phyloP scores from a whole-genome alignment of 2,329 filamentous ascomycete species.

The Huntiella moniliformis region DNA sequence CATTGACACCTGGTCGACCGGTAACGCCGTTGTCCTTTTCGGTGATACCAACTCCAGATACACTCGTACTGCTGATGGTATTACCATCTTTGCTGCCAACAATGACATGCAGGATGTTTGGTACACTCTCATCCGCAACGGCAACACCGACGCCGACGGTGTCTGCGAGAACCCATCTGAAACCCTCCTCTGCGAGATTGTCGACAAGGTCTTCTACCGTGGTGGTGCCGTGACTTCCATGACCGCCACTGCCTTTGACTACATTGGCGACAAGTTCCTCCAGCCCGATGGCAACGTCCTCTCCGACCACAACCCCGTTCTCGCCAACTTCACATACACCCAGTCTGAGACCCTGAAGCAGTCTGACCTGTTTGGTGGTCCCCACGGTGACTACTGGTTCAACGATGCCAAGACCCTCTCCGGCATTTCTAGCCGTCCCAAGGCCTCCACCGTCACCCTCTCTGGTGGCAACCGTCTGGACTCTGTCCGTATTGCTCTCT shows the following conservation, averaged over 20 bases:
- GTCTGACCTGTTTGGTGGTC: conserved; percentile 28
- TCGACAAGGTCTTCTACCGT: conserved; percentile 49
- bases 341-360: conserved; percentile 22
- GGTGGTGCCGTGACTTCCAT: conserved; percentile 28
- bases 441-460: conserved; percentile 24
- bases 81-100: conserved; percentile 28
- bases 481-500: conserved; percentile 27
- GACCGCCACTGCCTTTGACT: conserved; percentile 30
- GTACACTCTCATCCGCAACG: conserved; percentile 33
- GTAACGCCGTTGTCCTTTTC: conserved; percentile 43
- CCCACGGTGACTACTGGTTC: conserved; percentile 31
- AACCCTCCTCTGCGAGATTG: conserved; percentile 38
- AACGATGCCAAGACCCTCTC: conserved; percentile 29
- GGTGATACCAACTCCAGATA: conserved; percentile 51
- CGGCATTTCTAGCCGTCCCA: conserved; percentile 17
- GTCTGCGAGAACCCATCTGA: conserved; percentile 40
- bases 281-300: conserved; percentile 36
- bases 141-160: conserved; percentile 25
- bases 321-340: conserved; percentile 32
- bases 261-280: conserved; percentile 37
- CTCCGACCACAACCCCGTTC: conserved; percentile 46
- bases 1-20: conserved; percentile 34
- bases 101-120: conserved; percentile 39
- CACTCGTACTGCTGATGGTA: conserved; percentile 37
- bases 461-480: conserved; percentile 31